Percentiles rank a stretch among this genome's conserved stretches.
phyloP scores from a whole-genome alignment of 2,329 filamentous ascomycete genomes.

The Escovopsis weberi region DNA sequence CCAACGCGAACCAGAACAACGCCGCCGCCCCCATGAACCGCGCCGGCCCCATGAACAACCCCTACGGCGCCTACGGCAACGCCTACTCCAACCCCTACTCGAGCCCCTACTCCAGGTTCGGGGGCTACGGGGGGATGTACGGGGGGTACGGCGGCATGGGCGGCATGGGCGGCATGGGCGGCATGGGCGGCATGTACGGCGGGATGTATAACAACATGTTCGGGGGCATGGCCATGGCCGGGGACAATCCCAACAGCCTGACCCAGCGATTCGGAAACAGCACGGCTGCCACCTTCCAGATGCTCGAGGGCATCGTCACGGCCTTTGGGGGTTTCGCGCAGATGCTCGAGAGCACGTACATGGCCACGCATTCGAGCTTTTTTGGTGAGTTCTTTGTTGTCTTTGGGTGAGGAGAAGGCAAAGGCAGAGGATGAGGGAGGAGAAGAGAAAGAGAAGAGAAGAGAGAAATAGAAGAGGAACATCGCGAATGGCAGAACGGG shows the following conservation, averaged over 20 bases:
- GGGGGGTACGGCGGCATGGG: constrained; percentile 23
- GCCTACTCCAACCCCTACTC: constrained; percentile 26
- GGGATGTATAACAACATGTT: constrained; percentile 19
- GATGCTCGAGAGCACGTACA: constrained; percentile 98
- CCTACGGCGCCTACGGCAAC: constrained; percentile 28
- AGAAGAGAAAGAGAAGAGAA: too few species aligned
- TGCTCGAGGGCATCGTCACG: constrained; percentile 92
- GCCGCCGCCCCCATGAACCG: constrained; percentile 43
- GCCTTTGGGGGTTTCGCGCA: constrained; percentile 96
- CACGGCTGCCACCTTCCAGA: constrained; percentile 93
- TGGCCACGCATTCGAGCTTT: constrained; percentile 98
- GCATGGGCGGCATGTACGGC: constrained; percentile 23
- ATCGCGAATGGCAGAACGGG: too few species aligned
- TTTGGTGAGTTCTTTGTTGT: constrained; percentile 52
- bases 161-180: constrained; percentile 30
- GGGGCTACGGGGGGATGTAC: constrained; percentile 23
- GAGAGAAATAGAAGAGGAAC: too few species aligned
- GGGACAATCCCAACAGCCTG: constrained; percentile 78
- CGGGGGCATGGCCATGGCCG: constrained; percentile 33
- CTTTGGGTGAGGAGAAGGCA: too few species aligned
- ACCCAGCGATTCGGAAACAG: constrained; percentile 92
- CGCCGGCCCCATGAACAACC: constrained; percentile 23
- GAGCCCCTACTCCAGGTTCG: constrained; percentile 32
- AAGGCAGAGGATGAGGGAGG: too few species aligned
- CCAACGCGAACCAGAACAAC: constrained; percentile 77